Evolutionary conservation across 2,329 filamentous ascomycete species (phyloP), one percentile per base, ranked within the genome.

Genomic region (Basipetospora chlamydospora): DNA sequence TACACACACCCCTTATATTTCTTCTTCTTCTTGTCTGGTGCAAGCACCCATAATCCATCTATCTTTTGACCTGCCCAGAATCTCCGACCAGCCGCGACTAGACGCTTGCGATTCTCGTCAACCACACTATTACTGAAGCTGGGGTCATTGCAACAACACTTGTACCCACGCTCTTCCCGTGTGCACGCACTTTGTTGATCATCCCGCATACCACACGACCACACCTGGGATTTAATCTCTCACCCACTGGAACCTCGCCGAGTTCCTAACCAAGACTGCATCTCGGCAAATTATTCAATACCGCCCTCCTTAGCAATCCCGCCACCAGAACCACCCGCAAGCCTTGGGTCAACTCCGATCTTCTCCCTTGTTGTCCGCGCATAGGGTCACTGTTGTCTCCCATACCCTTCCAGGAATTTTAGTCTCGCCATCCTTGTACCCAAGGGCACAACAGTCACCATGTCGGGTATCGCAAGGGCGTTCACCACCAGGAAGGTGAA

Each of bases 401-500:
- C n/a, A n/a, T n/a, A n/a, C n/a, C n/a, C n/a, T n/a, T n/a, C n/a
- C n/a, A n/a, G n/a, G n/a, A n/a, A n/a, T n/a, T n/a, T n/a, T n/a
- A n/a, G n/a, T n/a, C n/a, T n/a, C n/a, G n/a, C n/a, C n/a, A n/a
- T n/a, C n/a, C n/a, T n/a, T n/a, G n/a, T n/a, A n/a, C n/a, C n/a
- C n/a, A n/a, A n/a, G n/a, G n/a, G n/a, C n/a, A n/a, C n/a, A 37
- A 30, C 30, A 31, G 38, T 25, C 44, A 43, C 40, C 42, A 68
- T 65, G 52, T 67, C 66, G 67, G 74, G 71, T 48, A 61, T 87
- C 47, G 69, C 77, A 36, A 71, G 81, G 52, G 80, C 79, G 41
- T 80, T 87, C 54, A 78, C 73, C 26, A 81, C 76, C 46, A 72
- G 74, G 56, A 73, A 77, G 57, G 63, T 61, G 46, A 80, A 75